A percentile compares a stretch with the other conserved stretches of the same genome.
These are phyloP conservation scores for Orychophragmus violaceus DNA, from an alignment of 345 rosid genomes.

Conservation along the genomic window DNA sequence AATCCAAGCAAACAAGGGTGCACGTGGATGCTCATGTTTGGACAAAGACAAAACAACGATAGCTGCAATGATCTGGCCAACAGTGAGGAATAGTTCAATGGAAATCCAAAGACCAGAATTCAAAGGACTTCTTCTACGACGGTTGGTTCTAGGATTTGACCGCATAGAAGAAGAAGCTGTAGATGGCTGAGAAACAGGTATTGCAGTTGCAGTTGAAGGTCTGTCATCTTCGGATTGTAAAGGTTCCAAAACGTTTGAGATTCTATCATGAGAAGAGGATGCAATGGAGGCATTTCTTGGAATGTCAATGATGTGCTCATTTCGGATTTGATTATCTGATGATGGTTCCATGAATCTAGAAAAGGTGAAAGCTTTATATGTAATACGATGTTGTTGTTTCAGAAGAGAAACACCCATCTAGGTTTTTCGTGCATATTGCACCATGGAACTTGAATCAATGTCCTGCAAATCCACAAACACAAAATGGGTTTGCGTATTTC, in stretches of 20 bases:
- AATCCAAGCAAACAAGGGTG: slow-evolving; percentile 81
- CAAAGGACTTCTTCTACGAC: slow-evolving; percentile 82
- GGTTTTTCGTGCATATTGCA: slow-evolving; percentile 26
- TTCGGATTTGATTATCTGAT: slow-evolving; percentile 34
- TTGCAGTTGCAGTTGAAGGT: slow-evolving; percentile 35
- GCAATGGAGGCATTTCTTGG: slow-evolving; percentile 33
- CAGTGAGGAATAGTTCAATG: slow-evolving; percentile 65
- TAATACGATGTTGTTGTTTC: slow-evolving; percentile 38
- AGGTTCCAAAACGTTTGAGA: slow-evolving; percentile 46
- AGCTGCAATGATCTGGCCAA: slow-evolving; percentile 87
- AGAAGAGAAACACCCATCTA: slow-evolving; percentile 75
- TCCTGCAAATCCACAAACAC: slow-evolving; percentile 9
- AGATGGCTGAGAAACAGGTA: slow-evolving; percentile 39
- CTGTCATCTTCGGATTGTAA: slow-evolving; percentile 50
- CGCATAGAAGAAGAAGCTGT: slow-evolving; percentile 40
- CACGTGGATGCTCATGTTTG: slow-evolving; percentile 67
- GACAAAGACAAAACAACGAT: slow-evolving; percentile 68
- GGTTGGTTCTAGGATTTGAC: slow-evolving; percentile 48
- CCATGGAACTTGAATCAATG: slow-evolving; percentile 5
- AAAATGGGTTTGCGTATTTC: background rate
- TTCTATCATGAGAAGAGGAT: slow-evolving; percentile 48
- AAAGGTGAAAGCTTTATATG: slow-evolving; percentile 36
- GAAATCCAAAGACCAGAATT: slow-evolving; percentile 97
- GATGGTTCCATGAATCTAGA: slow-evolving; percentile 74
- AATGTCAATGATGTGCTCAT: slow-evolving; percentile 66